Evolutionary conservation across 192 early-diverging fungal genomes (phyloP).

Genomic region (Borealophlyctis nickersoniae): DNA sequence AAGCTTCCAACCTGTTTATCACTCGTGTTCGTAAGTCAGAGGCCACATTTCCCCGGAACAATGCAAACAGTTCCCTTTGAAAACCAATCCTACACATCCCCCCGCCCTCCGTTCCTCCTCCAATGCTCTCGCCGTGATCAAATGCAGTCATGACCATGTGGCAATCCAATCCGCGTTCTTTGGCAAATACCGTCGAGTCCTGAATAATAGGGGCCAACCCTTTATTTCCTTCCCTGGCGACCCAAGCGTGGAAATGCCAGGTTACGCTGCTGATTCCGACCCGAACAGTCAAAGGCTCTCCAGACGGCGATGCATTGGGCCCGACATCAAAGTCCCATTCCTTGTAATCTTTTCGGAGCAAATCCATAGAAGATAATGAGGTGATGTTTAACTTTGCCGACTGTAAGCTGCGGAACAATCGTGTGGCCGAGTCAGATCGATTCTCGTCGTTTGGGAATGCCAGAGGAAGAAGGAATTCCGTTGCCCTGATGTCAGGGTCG

Average conservation of each 20-base stretch:
- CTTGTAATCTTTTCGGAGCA: conserved; percentile 76
- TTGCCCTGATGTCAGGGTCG: conserved; percentile 38
- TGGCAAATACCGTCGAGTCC: conserved; percentile 30
- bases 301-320: no score
- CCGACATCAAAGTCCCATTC: conserved; percentile 48
- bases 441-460: neutral
- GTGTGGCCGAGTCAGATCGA: neutral
- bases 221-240: conserved; percentile 44
- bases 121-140: conserved; percentile 31
- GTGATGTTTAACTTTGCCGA: conserved; percentile 49
- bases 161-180: conserved; percentile 48
- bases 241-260: conserved; percentile 50
- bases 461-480: conserved; percentile 31
- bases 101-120: conserved; percentile 4
- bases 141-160: conserved; percentile 57
- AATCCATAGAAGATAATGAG: conserved; percentile 43
- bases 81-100: conserved; percentile 53
- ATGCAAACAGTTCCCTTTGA: conserved; percentile 57
- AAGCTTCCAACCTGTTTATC: conserved; percentile 28
- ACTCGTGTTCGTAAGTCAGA: conserved; percentile 19
- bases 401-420: conserved; percentile 51
- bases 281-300: no score
- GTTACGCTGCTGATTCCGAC: conserved; percentile 63
- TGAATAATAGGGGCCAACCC: conserved; percentile 10
- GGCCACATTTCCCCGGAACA: conserved; percentile 23